Evolutionary conservation across 345 rosid species (phyloP), one percentile per base, ranked within the genome.

Genomic region (Kandelia obovata): DNA sequence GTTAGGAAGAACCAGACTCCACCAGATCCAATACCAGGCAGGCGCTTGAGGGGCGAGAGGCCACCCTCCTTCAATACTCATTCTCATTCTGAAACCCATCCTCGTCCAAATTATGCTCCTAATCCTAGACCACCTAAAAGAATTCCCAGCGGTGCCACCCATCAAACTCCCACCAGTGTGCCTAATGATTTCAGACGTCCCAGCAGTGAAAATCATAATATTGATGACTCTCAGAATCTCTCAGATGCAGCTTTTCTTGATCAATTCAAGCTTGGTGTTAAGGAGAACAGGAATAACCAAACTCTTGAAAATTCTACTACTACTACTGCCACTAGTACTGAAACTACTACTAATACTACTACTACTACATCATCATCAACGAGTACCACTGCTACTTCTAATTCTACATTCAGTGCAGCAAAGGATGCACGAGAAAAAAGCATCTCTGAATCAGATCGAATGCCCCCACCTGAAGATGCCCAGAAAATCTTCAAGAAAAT

Each of bases 401-500:
- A 58, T n/a, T 8, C 47, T 59, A 6, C 58, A 43, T 56, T 27
- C 28, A 27, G 31, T 17, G n/a, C 5, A 27, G 6, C 46, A 28
- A 23, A 5, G 23, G 25, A 39, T 15, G 43, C 56, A 13, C 10
- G 21, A 21, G 53, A 53, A 20, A 28, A 27, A 5, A 31, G n/a
- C 20, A 11, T 32, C 5, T 5, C 46, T 26, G 17, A 5, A 23
- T 25, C 62, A 2, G 64, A 58, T 55, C 59, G 16, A 27, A 55
- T 0, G 6, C 59, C 59, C 2, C 69, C 69, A 7, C 73, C 73
- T 11, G 69, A 60, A 17, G 73, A 74, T 55, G 73, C 77, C 5
- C 79, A 85, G 68, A 87, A 82, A 74, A 87, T 92, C 66, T 95
- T 92, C 82, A 80, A 78, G 82, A 83, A 83, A 73, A 90, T 90